A percentile compares a stretch with the other conserved stretches of the same genome.
Evolutionary conservation across 2,329 filamentous ascomycete genomes (phyloP).

Genomic region (Hymenoscyphus repandus): DNA sequence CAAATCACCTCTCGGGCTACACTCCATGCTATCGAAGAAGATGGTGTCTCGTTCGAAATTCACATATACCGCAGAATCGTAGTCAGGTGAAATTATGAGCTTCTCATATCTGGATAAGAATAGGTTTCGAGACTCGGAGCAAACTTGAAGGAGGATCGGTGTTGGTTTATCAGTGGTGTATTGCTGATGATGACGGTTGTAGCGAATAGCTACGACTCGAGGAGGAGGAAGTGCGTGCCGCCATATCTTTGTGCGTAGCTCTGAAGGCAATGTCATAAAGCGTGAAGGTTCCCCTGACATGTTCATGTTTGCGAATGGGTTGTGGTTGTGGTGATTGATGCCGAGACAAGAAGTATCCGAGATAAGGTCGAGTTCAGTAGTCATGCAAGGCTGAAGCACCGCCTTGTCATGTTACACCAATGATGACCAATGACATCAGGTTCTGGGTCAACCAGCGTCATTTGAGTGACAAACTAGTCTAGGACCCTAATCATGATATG

Average conservation of each 20-base stretch:
- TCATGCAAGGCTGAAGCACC: too few relatives aligned
- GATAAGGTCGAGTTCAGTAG: too few relatives aligned
- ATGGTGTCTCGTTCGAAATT: constrained; percentile 24
- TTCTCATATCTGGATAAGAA: constrained; percentile 21
- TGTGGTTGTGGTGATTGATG: too few relatives aligned
- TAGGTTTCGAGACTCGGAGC: constrained; percentile 20
- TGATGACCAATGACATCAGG: too few relatives aligned
- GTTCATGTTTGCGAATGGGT: too few relatives aligned
- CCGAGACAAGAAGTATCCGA: too few relatives aligned
- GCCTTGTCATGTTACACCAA: too few relatives aligned
- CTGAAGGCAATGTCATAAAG: constrained; percentile 22
- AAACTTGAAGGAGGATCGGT: constrained; percentile 17
- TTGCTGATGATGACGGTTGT: constrained; percentile 15
- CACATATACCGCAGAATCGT: constrained; percentile 22
- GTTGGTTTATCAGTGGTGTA: constrained; percentile 14
- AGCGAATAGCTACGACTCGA: constrained; percentile 21
- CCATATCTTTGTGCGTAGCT: constrained; percentile 27
- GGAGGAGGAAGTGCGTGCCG: constrained; percentile 15
- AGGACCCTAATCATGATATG: too few relatives aligned
- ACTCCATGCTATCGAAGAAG: constrained; percentile 27
- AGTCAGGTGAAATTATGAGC: constrained; percentile 19
- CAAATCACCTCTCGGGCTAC: constrained; percentile 24
- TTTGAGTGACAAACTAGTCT: too few relatives aligned
- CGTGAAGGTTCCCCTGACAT: too few relatives aligned
- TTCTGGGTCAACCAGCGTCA: too few relatives aligned